Evolutionary conservation across 1,139 yeast species (phyloP), one percentile per base, ranked within the genome.

Genomic region (Suhomyces coccinellae): DNA sequence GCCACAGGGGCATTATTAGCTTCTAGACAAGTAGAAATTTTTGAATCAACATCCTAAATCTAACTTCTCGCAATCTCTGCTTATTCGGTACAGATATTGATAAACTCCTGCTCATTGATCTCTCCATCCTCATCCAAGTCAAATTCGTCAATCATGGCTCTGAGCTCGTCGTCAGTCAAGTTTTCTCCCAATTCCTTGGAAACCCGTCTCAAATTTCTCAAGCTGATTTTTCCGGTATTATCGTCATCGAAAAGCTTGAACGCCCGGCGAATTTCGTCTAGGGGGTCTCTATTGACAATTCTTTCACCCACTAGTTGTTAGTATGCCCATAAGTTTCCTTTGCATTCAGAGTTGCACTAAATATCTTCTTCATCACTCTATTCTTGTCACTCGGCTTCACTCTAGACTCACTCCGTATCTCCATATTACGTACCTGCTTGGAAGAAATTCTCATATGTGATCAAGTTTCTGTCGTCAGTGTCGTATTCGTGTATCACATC

Each of bases 91-190:
- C 97, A 89, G 39, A 91, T 89, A 50, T 87, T 86, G 50, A 89
- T 87, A 64, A 93, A 95, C 69, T 95, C 99, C 52, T 89, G 93
- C 59, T 88, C 95, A 57, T 85, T 86, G 55, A 95, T 90, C 55
- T 87, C 97, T 40, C 98, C 99, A 63, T 95, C 99, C 51, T 88
- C 96, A 63, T 95, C 98, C 48, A 93, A 70, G 66, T 95, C 99
- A 61, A 95, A 95, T 66, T 93, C 99, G 52, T 91, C 97, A 53
- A 95, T 93, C 99, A 95, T 93, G 11, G 98, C 97, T 53, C 87
- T 79, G 46, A 95, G 73, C 58, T 95, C 99, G 49, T 90, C 97
- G 53, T 93, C 99, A 9, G 89, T 85, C 48, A 95, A 71, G 57
- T 86, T 87, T 64, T 95, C 99, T 1, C 97, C 97, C 50, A 95